Evolutionary conservation across 169 alveolate species (phyloP), one percentile per base, ranked within the genome.

Genomic region (Babesia caballi): DNA sequence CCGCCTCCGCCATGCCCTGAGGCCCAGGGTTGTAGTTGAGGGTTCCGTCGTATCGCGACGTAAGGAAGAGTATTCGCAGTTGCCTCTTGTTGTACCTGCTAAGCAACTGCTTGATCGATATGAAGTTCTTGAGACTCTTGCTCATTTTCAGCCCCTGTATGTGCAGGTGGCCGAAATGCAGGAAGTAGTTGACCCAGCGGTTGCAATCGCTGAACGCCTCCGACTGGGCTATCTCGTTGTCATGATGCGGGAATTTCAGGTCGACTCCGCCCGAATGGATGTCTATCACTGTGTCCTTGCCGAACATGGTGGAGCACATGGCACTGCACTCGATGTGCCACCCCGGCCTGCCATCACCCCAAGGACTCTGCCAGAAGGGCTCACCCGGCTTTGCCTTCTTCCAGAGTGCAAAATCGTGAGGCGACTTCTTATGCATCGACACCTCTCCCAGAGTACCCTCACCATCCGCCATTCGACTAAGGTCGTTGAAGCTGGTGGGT

Each of bases 321-420:
- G 96, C 98, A 41, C 98, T 94, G 88, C 99, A 98, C 90, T 98
- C 99, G 68, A 98, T 97, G 90, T 98, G 99, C 99, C 99, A 97
- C n/a, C 99, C 95, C 6, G 99, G 99, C 69, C 99, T 91, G 35
- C 99, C 99, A 58, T 89, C 82, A 30, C 99, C 99, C 98, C 99
- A 98, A 0, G 98, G 99, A 25, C 98, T 93, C 15, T 91, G 95
- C 99, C 99, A 98, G 63, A 76, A 85, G 4, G 99, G 99, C 84
- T 98, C 99, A 59, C 90, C 95, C 33, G 91, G 94, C 82, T 97
- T 96, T 4, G 98, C 93, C 41, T 94, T 92, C 85, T 98, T 98
- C 99, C 99, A 97, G 42, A 98, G 91, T 6, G 99, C 99, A 88
- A 98, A 98, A 83, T 98, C 99, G 40, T 85, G 78, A 11, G 92